phyloP scores from a whole-genome alignment of 1,139 yeast genomes.

The Ashbya aceris region DNA sequence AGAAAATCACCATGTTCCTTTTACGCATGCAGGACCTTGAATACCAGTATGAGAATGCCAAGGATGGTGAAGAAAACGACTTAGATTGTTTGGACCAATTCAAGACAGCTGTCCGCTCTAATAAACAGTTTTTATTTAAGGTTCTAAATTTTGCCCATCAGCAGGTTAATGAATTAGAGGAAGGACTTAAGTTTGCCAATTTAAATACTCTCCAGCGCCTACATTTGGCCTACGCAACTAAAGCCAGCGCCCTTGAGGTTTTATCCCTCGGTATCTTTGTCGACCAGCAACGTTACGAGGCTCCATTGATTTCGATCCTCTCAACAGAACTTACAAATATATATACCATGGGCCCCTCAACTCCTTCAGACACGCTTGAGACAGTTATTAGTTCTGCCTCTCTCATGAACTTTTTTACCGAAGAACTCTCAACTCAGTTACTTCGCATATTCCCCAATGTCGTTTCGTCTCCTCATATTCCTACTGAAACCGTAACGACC shows the following conservation, averaged over 20 bases:
- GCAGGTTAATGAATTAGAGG: conserved; percentile 33
- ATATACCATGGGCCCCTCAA: conserved; percentile 18
- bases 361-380: conserved; percentile 30
- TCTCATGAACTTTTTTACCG: conserved; percentile 25
- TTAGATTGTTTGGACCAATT: conserved; percentile 7
- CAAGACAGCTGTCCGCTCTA: conserved; percentile 2
- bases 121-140: conserved; percentile 20
- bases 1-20: conserved; percentile 13
- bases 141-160: conserved; percentile 27
- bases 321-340: conserved; percentile 16
- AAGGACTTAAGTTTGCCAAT: conserved; percentile 36
- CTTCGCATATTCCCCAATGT: conserved; percentile 27
- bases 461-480: conserved; percentile 24
- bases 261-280: conserved; percentile 33
- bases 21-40: conserved; percentile 16
- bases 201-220: conserved; percentile 34
- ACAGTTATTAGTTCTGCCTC: conserved; percentile 30
- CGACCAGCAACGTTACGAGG: conserved; percentile 13
- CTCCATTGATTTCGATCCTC: conserved; percentile 12
- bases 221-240: conserved; percentile 35
- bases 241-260: conserved; percentile 37
- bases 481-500: conserved; percentile 21
- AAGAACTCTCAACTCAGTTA: conserved; percentile 24
- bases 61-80: conserved; percentile 17
- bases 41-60: conserved; percentile 9